Conservation (phyloP, 345 rosid species). For the Mercurialis annua region DNA sequence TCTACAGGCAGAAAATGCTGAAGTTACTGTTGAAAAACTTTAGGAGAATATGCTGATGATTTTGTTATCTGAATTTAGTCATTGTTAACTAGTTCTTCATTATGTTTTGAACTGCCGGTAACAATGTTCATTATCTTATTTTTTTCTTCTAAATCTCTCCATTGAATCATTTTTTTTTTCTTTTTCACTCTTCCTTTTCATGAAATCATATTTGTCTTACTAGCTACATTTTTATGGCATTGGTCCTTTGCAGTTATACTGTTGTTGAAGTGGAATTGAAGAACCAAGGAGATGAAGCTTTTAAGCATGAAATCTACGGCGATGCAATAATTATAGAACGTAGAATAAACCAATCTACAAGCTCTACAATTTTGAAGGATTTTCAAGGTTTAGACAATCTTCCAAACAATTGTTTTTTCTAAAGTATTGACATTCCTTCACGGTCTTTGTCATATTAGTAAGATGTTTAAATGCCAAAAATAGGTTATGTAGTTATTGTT, state of each 20-base stretch:
- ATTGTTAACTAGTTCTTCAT: background rate
- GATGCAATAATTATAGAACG: slow-evolving; percentile 70
- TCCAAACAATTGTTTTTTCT: background rate
- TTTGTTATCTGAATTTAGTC: background rate
- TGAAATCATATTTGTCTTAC: background rate
- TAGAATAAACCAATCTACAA: slow-evolving; percentile 59
- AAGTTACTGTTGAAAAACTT: background rate
- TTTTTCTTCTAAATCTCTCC: too few species aligned
- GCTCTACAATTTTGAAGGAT: slow-evolving; percentile 64
- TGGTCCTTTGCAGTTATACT: slow-evolving; percentile 53
- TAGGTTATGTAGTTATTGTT: background rate
- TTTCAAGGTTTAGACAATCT: slow-evolving; percentile 44
- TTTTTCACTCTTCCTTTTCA: background rate
- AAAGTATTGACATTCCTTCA: background rate
- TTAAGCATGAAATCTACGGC: slow-evolving; percentile 66
- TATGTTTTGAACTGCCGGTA: background rate
- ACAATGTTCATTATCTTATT: background rate
- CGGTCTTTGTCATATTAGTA: background rate
- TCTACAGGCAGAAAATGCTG: background rate
- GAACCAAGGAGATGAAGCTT: slow-evolving; percentile 80
- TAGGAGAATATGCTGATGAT: background rate
- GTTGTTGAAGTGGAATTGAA: slow-evolving; percentile 67
- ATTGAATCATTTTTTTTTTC: background rate
- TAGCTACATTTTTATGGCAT: background rate
- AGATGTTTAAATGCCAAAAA: background rate